A percentile compares a stretch with the other conserved stretches of the same genome.
Evolutionary conservation across 148 eudicot genomes (phyloP).

Genomic region (Limonium bicolor): DNA sequence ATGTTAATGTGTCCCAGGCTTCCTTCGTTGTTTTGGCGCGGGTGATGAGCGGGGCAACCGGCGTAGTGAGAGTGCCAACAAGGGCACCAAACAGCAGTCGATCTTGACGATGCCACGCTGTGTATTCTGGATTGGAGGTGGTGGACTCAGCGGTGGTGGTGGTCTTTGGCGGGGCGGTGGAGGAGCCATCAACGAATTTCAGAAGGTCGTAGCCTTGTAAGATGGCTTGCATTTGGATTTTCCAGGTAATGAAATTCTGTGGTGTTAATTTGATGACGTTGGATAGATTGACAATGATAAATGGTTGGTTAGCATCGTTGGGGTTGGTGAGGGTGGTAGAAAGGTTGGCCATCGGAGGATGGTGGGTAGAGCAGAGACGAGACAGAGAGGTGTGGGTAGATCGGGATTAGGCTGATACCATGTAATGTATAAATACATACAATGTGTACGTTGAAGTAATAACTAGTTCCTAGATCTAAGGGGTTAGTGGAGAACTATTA

Average conservation of each 20-base stretch:
- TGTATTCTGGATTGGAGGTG: neutral
- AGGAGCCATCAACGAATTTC: constrained; percentile 4
- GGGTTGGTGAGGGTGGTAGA: too few species aligned
- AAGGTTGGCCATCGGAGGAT: too few species aligned
- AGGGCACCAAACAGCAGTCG: neutral
- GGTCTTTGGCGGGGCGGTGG: neutral
- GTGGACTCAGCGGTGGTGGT: neutral
- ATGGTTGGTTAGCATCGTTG: neutral
- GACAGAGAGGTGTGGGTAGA: too few species aligned
- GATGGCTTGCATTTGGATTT: constrained; percentile 1
- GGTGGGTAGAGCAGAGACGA: too few species aligned
- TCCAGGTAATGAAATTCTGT: neutral
- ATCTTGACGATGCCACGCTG: neutral
- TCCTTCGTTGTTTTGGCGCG: too few species aligned
- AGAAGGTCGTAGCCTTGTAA: constrained; percentile 1
- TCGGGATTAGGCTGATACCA: too few species aligned
- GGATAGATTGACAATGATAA: neutral
- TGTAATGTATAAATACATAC: too few species aligned
- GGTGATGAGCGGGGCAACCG: neutral
- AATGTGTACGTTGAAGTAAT: too few species aligned
- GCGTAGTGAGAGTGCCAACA: neutral
- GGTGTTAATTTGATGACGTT: neutral
- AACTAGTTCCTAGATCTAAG: too few species aligned
- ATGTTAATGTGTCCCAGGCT: neutral
- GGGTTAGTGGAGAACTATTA: too few species aligned